Conservation (phyloP, 257 asterid genomes). For the Petunia axillaris region DNA sequence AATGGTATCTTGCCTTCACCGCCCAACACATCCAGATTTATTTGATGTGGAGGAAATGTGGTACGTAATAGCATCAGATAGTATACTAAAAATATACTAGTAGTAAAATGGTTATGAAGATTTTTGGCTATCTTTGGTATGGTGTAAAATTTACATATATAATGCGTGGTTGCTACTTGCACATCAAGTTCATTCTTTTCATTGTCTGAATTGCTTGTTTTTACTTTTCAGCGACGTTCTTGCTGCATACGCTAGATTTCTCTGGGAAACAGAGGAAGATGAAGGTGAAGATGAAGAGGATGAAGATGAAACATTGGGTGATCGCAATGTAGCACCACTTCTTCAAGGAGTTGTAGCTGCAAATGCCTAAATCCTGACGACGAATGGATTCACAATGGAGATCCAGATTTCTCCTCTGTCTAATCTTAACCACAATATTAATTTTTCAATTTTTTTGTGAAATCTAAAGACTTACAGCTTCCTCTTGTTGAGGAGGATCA, state of each 20-base stretch:
- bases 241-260: slow-evolving; percentile 82
- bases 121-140: not conserved
- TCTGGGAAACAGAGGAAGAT: slow-evolving; percentile 74
- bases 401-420: not conserved
- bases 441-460: not conserved
- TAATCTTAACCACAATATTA: not conserved
- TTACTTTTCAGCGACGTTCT: slow-evolving; percentile 63
- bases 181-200: not conserved
- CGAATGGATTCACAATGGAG: not conserved
- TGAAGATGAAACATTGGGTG: slow-evolving; percentile 23
- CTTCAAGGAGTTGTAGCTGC: slow-evolving; percentile 28
- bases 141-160: not conserved
- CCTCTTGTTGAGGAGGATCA: slow-evolving; percentile 1
- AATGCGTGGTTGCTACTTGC: not conserved
- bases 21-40: not conserved
- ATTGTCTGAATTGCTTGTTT: not conserved
- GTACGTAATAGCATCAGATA: not conserved
- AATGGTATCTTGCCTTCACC: not conserved
- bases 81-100: not conserved
- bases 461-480: not conserved
- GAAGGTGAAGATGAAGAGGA: slow-evolving; percentile 29
- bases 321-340: not conserved
- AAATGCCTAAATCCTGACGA: slow-evolving; percentile 12
- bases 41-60: not conserved
- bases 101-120: not conserved